Conservation (phyloP, 2,329 filamentous ascomycete species). For the Sclerotinia borealis region DNA sequence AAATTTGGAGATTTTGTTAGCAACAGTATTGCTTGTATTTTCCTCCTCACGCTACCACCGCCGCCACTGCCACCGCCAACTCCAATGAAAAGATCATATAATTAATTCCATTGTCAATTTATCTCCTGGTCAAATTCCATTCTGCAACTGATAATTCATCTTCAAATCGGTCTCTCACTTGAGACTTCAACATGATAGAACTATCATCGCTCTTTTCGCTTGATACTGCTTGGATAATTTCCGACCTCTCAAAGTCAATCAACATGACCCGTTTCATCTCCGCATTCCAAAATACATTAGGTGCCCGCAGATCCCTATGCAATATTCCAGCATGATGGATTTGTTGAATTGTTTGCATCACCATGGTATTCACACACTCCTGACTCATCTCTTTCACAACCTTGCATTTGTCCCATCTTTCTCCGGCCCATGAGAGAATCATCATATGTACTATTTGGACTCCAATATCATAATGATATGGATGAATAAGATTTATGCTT, state of each 20-base stretch:
- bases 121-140: too few species aligned
- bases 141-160: too few species aligned
- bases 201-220: not conserved
- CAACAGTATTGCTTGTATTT: too few species aligned
- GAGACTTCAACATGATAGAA: not conserved
- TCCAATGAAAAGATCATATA: too few species aligned
- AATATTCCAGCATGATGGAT: not conserved
- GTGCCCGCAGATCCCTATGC: not conserved
- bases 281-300: not conserved
- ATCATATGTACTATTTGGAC: constrained; percentile 1
- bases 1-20: too few species aligned
- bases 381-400: not conserved
- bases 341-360: not conserved
- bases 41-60: too few species aligned
- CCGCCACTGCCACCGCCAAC: too few species aligned
- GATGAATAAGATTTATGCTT: not conserved
- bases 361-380: not conserved
- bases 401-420: not conserved
- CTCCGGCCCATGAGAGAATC: not conserved
- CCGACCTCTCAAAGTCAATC: not conserved
- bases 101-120: too few species aligned
- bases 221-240: not conserved
- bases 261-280: not conserved
- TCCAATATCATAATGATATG: not conserved
- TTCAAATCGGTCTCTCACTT: too few species aligned